Evolutionary conservation across 2,329 filamentous ascomycete genomes (phyloP), one percentile per base, ranked within the genome.

Genomic region (Talaromyces piceae): DNA sequence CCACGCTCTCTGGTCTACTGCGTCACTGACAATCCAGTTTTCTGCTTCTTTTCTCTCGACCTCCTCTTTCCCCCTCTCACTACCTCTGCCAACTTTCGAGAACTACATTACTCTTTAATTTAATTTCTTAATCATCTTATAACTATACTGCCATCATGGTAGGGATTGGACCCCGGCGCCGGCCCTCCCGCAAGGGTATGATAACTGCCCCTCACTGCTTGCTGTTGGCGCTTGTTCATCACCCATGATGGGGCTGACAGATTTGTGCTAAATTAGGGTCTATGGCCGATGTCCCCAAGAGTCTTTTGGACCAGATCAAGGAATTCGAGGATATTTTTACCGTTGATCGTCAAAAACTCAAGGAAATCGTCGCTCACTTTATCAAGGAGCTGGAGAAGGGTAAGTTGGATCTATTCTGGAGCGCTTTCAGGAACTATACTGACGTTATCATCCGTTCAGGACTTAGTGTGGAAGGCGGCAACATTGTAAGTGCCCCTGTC

Each of bases 341-440:
- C 9, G 83, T 97, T 43, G 80, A 86, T 58, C 79, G 79, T 1
- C 72, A 79, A 31, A 95, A 88, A 75, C 82, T 97, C 51, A 97
- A 97, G 80, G 72, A 86, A 58, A 91, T 98, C 64, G 91, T 89
- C 39, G 77, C 87, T 49, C 91, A 95, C 69, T 98, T 98, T 68
- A 78, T 94, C 47, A 79, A 78, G 28, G 93, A 98, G 76, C 81
- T 98, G 50, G 80, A 84, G 57, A 95, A 95, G 73, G 90, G 88
- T 86, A 68, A 57, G 39, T 49, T n/a, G 16, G 9, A 8, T 4
- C 27, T 9, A n/a, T 18, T 9, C 5, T 13, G 18, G 16, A 18
- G 4, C 27, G 27, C 41, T 12, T 43, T 12, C 7, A 3, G 6
- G 12, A 8, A 23, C 8, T 4, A 41, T 49, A 41, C 53, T 50